Conservation (phyloP, 2,329 filamentous ascomycete genomes). For the Aspergillus novofumigatus region DNA sequence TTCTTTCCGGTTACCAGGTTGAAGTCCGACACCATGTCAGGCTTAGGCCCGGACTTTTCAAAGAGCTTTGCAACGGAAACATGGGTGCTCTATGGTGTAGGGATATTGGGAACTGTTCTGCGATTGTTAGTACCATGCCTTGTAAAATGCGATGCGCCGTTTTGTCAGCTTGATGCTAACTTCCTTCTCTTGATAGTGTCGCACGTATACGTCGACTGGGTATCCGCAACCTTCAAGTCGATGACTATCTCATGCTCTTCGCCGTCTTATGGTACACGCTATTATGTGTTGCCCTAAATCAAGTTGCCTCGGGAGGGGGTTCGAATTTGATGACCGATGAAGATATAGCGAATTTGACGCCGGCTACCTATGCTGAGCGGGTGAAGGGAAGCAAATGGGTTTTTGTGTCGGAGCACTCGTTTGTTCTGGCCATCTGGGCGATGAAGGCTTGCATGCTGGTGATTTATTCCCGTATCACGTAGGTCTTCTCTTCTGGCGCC, state of each 20-base stretch:
- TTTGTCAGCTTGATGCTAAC: neutral
- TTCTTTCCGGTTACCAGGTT: slow-evolving; percentile 12
- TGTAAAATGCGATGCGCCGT: neutral
- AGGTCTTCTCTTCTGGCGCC: slow-evolving; percentile 6
- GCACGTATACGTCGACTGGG: slow-evolving; percentile 43
- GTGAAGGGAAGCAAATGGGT: slow-evolving; percentile 58
- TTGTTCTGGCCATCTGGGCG: slow-evolving; percentile 53
- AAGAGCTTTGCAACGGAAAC: slow-evolving; percentile 32
- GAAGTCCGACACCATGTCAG: slow-evolving; percentile 24
- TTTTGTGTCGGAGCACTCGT: slow-evolving; percentile 58
- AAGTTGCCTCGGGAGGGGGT: slow-evolving; percentile 51
- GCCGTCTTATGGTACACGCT: slow-evolving; percentile 54
- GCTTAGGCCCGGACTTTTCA: slow-evolving; percentile 25
- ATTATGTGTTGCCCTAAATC: slow-evolving; percentile 52
- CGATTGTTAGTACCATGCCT: slow-evolving; percentile 38
- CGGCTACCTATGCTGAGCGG: slow-evolving; percentile 41
- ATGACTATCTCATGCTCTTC: slow-evolving; percentile 55
- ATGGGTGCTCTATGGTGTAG: slow-evolving; percentile 40
- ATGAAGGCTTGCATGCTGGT: slow-evolving; percentile 53
- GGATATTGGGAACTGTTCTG: slow-evolving; percentile 33
- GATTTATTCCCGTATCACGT: slow-evolving; percentile 51
- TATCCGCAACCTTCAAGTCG: slow-evolving; percentile 48
- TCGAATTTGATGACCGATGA: slow-evolving; percentile 57
- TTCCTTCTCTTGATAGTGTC: slow-evolving; percentile 14
- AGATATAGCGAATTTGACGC: slow-evolving; percentile 45